Percentiles rank a stretch among this genome's conserved stretches.
Evolutionary conservation across 805 yeast species (phyloP).

Genomic region (Wickerhamiella galacta): DNA sequence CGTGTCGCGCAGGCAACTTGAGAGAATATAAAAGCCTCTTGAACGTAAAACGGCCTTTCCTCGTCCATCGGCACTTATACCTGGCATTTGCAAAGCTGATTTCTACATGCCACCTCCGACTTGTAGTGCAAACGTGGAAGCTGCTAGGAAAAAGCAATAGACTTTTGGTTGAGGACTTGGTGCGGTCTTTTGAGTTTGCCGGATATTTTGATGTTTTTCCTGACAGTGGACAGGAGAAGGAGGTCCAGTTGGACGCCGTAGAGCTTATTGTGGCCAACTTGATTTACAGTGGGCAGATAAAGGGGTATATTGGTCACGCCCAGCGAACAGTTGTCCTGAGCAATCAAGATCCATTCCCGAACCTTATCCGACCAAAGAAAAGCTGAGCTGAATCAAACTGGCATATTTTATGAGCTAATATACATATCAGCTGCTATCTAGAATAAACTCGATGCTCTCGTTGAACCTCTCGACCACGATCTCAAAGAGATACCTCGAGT

Average conservation of each 20-base stretch:
- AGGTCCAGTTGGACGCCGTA: slow-evolving; percentile 4
- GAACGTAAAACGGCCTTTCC: slow-evolving; percentile 1
- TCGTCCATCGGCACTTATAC: slow-evolving; percentile 9
- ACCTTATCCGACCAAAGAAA: slow-evolving; percentile 1
- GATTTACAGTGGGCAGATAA: slow-evolving; percentile 11
- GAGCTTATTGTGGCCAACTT: slow-evolving; percentile 12
- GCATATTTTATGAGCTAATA: background rate
- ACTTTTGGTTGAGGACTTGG: slow-evolving; percentile 6
- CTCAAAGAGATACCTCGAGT: slow-evolving; percentile 55
- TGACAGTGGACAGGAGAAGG: background rate
- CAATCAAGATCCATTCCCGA: slow-evolving; percentile 13
- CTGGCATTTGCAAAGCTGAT: slow-evolving; percentile 9
- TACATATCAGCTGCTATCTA: background rate
- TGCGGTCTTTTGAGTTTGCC: background rate
- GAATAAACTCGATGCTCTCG: slow-evolving; percentile 68
- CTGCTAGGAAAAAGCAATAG: slow-evolving; percentile 8
- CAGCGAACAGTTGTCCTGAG: slow-evolving; percentile 11
- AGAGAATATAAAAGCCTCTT: slow-evolving; percentile 2
- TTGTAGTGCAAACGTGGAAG: slow-evolving; percentile 10
- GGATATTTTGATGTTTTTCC: slow-evolving; percentile 1
- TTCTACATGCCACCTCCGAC: slow-evolving; percentile 6
- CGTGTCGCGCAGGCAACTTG: slow-evolving; percentile 8
- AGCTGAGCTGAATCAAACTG: background rate
- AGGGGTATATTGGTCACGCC: slow-evolving; percentile 14
- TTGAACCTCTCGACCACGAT: slow-evolving; percentile 67